Evolutionary conservation across 225 moss, liverwort and hornwort genomes (phyloP), one percentile per base, ranked within the genome.

Genomic region (Neckera pumila): DNA sequence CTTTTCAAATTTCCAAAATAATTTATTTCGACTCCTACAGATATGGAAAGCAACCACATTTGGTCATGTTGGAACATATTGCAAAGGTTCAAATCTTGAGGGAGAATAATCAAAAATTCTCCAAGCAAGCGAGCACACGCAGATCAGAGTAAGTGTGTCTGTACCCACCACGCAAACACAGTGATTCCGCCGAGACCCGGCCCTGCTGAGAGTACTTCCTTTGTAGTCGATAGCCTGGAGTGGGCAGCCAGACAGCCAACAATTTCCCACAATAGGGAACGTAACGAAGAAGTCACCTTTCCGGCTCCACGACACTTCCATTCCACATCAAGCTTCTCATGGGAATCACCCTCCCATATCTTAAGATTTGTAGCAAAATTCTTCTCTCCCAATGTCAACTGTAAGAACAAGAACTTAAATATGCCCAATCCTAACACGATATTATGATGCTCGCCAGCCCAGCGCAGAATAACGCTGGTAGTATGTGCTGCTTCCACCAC

Each of bases 191-290:
- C 81, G 20, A 91, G 90, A 59, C 89, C 80, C 27, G 92, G 77
- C 61, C 88, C 90, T 49, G 81, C 66, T 33, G 89, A 76, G 57
- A 91, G 90, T 15, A 81, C 80, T 65, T 88, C 86, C 82, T 70
- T 86, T 74, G 90, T 93, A 27, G 89, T 76, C 65, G 88, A 90
- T 74, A 85, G 28, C 71, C 79, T 90, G 69, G 86, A 91, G 81
- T 93, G 96, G 47, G 95, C 91, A 90, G 95, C 97, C 36, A 96
- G 84, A 90, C 92, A 95, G 66, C 96, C 97, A 83, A 95, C 88
- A 83, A 95, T 92, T 81, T 97, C 96, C 97, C 96, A 96, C 85
- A 95, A 87, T 25, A 94, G 88, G 75, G 94, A 96, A 53, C 95
- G 94, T 64, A 96, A 89, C 26, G 92, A 93, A 61, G 95, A 93